Percentiles rank a stretch among this genome's conserved stretches.
These are phyloP conservation scores for Aureobasidium sp. DNA, from an alignment of 2,329 filamentous ascomycete genomes.

Conservation along the genomic window DNA sequence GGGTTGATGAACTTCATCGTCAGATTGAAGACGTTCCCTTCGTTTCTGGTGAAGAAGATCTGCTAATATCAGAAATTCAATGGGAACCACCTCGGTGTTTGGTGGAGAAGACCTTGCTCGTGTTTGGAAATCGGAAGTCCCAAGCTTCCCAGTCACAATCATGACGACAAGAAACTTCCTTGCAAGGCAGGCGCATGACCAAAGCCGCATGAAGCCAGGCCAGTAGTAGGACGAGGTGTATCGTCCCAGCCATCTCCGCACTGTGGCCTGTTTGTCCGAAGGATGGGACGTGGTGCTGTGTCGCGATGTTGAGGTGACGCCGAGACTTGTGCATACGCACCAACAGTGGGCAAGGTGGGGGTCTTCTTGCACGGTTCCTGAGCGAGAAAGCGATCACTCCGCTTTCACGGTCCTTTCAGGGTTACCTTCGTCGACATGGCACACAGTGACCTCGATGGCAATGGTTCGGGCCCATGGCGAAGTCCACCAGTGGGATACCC, in stretches of 20 bases:
- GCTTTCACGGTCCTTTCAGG: neutral
- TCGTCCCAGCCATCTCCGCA: neutral
- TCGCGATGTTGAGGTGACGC: constrained; percentile 3
- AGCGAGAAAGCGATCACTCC: constrained; percentile 1
- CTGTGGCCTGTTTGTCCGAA: neutral
- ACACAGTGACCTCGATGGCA: constrained; percentile 1
- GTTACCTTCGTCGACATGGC: neutral
- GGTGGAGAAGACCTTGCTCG: constrained; percentile 9
- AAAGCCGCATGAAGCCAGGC: neutral
- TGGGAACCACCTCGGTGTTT: constrained; percentile 5
- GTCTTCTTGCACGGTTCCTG: neutral
- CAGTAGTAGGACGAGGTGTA: neutral
- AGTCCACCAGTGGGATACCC: constrained; percentile 1
- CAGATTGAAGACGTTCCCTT: neutral
- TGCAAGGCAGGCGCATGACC: neutral
- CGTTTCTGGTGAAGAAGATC: neutral
- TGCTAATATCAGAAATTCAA: neutral
- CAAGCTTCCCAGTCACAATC: neutral
- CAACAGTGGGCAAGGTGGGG: neutral
- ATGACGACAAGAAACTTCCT: neutral
- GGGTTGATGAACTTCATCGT: neutral
- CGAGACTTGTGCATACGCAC: constrained; percentile 3
- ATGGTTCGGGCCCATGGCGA: neutral
- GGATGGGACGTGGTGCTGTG: neutral
- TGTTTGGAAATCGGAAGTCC: neutral